Evolutionary conservation across 768 basidiomycete genomes (phyloP).

Genomic region (Harrya chromipes): DNA sequence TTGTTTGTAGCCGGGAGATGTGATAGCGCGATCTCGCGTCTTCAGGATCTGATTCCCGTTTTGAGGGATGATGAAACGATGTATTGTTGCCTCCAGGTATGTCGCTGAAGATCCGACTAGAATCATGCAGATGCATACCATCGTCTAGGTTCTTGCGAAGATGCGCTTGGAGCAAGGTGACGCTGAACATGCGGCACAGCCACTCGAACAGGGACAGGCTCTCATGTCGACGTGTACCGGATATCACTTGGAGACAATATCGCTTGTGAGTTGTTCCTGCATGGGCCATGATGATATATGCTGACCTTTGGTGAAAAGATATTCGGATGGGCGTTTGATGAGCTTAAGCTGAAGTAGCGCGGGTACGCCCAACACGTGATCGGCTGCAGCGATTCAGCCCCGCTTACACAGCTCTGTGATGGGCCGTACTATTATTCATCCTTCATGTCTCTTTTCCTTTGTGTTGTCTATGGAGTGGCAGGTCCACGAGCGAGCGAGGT

Average conservation of each 20-base stretch:
- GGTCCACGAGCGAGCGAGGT: no score
- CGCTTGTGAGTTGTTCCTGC: neutral
- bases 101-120: neutral
- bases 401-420: no score
- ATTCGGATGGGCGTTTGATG: neutral
- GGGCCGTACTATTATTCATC: no score
- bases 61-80: neutral
- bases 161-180: constrained; percentile 1
- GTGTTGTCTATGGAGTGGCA: no score
- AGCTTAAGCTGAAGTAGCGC: no score
- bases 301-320: neutral
- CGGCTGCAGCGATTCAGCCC: no score
- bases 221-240: neutral
- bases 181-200: neutral
- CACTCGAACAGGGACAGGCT: neutral
- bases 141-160: constrained; percentile 3
- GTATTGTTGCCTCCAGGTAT: constrained; percentile 7
- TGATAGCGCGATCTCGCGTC: constrained; percentile 1
- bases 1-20: neutral
- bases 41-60: neutral
- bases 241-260: neutral
- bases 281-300: neutral
- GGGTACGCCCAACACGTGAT: no score
- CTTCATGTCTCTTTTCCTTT: no score
- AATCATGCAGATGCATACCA: neutral